Conservation (phyloP, 2,329 filamentous ascomycete genomes). For the Fusarium camptoceras region DNA sequence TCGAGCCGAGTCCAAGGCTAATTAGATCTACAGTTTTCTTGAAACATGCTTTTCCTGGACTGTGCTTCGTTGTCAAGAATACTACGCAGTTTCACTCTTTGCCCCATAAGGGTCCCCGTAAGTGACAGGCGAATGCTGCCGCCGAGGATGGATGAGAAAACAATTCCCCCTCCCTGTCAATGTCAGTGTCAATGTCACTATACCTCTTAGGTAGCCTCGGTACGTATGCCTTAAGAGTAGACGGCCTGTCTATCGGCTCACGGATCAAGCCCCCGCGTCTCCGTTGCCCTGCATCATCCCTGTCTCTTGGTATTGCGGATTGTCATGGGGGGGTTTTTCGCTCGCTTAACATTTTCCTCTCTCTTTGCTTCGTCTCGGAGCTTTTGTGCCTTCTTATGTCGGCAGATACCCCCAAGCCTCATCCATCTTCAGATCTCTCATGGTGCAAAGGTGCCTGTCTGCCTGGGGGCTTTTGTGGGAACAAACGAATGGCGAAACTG, state of each 20-base stretch:
- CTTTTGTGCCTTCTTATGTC: constrained; percentile 3
- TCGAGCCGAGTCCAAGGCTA: background rate
- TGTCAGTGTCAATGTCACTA: constrained; percentile 16
- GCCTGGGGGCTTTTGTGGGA: background rate
- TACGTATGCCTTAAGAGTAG: background rate
- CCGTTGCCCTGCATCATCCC: constrained; percentile 15
- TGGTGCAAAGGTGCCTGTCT: constrained; percentile 10
- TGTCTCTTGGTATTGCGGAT: constrained; percentile 6
- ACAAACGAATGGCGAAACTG: background rate
- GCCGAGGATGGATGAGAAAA: constrained; percentile 6
- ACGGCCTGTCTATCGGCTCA: constrained; percentile 13
- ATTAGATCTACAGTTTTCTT: constrained; percentile 3
- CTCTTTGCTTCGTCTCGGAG: background rate
- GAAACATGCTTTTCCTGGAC: constrained; percentile 8
- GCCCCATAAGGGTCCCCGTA: constrained; percentile 11
- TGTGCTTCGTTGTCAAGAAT: constrained; percentile 1
- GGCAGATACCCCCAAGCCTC: background rate
- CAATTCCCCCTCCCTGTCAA: constrained; percentile 12
- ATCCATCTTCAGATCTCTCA: background rate
- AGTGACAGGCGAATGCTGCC: constrained; percentile 15
- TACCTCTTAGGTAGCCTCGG: constrained; percentile 1
- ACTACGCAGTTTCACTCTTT: background rate
- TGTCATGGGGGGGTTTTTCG: constrained; percentile 12
- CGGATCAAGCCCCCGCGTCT: constrained; percentile 29
- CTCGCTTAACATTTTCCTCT: constrained; percentile 12